Conservation (phyloP, 345 rosid species). For the Chamaenerion angustifolium region DNA sequence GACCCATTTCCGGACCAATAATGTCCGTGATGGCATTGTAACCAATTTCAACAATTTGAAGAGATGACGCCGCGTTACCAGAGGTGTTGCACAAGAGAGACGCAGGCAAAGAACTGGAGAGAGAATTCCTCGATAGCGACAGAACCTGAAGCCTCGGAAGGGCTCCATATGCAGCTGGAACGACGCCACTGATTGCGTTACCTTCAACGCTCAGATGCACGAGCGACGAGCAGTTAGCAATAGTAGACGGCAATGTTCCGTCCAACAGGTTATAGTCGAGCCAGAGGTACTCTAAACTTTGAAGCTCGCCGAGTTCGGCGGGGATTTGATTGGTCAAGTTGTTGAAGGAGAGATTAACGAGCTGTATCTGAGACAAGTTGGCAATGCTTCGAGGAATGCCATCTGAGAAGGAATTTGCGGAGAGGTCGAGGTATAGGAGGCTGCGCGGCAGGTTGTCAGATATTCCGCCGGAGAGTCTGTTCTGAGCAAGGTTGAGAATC, state of each 20-base stretch:
- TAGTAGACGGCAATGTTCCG: slow-evolving; percentile 73
- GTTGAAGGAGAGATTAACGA: slow-evolving; percentile 71
- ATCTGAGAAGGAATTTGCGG: slow-evolving; percentile 69
- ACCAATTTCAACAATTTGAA: slow-evolving; percentile 53
- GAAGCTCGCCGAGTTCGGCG: slow-evolving; percentile 47
- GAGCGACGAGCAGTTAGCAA: slow-evolving; percentile 69
- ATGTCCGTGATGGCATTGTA: slow-evolving; percentile 38
- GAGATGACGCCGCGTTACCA: slow-evolving; percentile 27
- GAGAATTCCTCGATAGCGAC: slow-evolving; percentile 46
- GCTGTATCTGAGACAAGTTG: slow-evolving; percentile 22
- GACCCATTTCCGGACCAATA: slow-evolving; percentile 26
- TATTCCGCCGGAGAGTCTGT: slow-evolving; percentile 61
- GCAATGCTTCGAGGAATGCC: slow-evolving; percentile 36
- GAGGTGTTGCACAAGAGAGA: slow-evolving; percentile 53
- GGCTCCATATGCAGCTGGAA: slow-evolving; percentile 62
- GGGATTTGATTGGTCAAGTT: slow-evolving; percentile 63
- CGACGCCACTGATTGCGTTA: slow-evolving; percentile 54
- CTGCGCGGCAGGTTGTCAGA: slow-evolving; percentile 26
- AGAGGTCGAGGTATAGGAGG: slow-evolving; percentile 53
- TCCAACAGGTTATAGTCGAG: slow-evolving; percentile 48
- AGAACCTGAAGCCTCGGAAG: slow-evolving; percentile 55
- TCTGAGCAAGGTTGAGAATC: slow-evolving; percentile 50
- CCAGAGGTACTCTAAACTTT: slow-evolving; percentile 59
- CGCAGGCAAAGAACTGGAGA: slow-evolving; percentile 53
- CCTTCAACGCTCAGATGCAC: slow-evolving; percentile 61